These are phyloP conservation scores for Sporisorium exsertum DNA, from an alignment of 1,284 basidiomycete species.

Conservation along the genomic window DNA sequence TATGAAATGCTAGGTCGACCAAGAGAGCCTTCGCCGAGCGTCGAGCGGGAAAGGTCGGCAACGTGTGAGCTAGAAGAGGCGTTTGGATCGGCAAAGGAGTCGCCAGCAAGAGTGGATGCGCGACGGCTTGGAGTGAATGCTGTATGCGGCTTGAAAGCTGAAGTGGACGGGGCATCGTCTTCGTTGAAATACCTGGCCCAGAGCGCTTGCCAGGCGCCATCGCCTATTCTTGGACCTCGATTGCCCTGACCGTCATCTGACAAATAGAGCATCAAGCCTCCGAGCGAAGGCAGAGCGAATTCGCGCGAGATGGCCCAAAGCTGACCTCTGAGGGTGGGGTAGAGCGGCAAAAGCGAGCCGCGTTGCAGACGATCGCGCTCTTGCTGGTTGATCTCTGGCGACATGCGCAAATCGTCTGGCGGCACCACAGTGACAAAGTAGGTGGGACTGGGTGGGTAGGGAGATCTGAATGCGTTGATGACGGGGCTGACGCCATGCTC, in stretches of 20 bases:
- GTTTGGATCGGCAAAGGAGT: slow-evolving; percentile 16
- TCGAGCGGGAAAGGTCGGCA: slow-evolving; percentile 29
- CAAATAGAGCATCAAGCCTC: slow-evolving; percentile 63
- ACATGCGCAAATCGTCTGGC: slow-evolving; percentile 38
- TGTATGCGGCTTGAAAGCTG: slow-evolving; percentile 8
- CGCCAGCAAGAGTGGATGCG: slow-evolving; percentile 8
- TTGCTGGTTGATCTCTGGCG: slow-evolving; percentile 17
- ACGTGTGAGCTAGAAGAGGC: slow-evolving; percentile 8
- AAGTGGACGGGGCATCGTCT: slow-evolving; percentile 21
- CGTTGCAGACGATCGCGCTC: slow-evolving; percentile 46
- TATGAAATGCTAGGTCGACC: slow-evolving; percentile 28
- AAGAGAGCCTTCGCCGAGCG: slow-evolving; percentile 18
- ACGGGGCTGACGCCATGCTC: slow-evolving; percentile 44
- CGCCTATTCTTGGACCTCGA: slow-evolving; percentile 64
- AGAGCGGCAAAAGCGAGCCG: slow-evolving; percentile 64
- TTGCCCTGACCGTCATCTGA: slow-evolving; percentile 63
- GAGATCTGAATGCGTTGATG: slow-evolving; percentile 35
- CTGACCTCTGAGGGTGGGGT: slow-evolving; percentile 65
- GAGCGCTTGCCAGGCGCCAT: slow-evolving; percentile 62
- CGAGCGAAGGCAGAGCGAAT: slow-evolving; percentile 64
- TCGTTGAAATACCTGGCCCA: slow-evolving; percentile 64
- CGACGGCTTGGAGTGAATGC: slow-evolving; percentile 26
- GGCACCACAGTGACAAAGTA: slow-evolving; percentile 60
- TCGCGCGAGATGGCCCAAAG: slow-evolving; percentile 68
- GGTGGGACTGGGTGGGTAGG: slow-evolving; percentile 40